Conservation (phyloP, 1,284 basidiomycete species). For the Pyrrhoderma lamaoense region DNA sequence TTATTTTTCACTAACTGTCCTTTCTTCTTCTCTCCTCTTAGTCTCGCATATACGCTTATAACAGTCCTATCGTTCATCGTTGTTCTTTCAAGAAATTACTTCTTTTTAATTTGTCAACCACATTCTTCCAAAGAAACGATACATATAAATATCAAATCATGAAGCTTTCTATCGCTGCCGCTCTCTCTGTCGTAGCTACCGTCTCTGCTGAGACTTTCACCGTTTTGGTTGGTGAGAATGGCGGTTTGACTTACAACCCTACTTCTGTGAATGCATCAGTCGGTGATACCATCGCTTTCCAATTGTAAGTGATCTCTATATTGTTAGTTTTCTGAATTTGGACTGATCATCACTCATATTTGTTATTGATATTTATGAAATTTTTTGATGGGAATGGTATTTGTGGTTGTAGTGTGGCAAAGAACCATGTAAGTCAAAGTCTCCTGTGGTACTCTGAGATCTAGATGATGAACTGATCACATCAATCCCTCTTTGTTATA, state of each 20-base stretch:
- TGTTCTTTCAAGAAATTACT: background rate
- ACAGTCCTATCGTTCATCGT: background rate
- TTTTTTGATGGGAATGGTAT: too few species aligned
- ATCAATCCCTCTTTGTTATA: too few species aligned
- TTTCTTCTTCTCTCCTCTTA: background rate
- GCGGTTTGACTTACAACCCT: conserved; percentile 39
- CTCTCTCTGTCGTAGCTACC: conserved; percentile 34
- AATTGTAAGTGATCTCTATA: conserved; percentile 33
- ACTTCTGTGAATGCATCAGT: conserved; percentile 36
- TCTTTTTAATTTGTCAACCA: background rate
- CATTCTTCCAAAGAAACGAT: background rate
- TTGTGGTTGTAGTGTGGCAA: conserved; percentile 26
- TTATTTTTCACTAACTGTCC: background rate
- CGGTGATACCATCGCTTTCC: conserved; percentile 50
- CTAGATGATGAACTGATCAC: too few species aligned
- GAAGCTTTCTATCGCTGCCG: conserved; percentile 40
- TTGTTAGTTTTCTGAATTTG: too few species aligned
- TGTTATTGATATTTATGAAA: too few species aligned
- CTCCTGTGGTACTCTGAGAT: too few species aligned
- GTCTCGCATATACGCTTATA: conserved; percentile 8
- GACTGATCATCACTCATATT: too few species aligned
- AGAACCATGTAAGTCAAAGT: conserved; percentile 33
- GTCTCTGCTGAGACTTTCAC: conserved; percentile 31
- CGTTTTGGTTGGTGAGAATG: conserved; percentile 42
- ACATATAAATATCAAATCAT: conserved; percentile 35